Percentiles rank a stretch among this genome's conserved stretches.
These are phyloP conservation scores for Brettanomyces nanus DNA, from an alignment of 805 yeast genomes.

Conservation along the genomic window DNA sequence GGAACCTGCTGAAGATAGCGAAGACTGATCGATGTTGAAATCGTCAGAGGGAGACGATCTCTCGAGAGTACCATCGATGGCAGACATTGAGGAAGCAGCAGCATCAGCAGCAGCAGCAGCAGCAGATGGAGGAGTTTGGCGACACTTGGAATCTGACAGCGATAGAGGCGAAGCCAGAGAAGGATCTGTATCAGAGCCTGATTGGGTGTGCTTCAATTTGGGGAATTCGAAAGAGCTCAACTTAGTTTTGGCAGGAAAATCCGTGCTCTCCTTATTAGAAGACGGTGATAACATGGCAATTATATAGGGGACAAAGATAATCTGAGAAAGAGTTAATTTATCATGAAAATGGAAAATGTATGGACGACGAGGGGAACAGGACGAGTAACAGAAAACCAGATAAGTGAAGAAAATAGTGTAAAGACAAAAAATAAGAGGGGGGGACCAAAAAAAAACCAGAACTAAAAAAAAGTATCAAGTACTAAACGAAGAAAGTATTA, in stretches of 20 bases:
- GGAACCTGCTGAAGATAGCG: constrained; percentile 8
- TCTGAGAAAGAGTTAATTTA: too few species aligned
- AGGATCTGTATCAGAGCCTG: neutral
- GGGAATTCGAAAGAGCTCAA: constrained; percentile 1
- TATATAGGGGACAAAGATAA: neutral
- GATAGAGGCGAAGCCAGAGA: neutral
- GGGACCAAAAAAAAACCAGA: too few species aligned
- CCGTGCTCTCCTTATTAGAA: neutral
- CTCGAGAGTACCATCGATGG: constrained; percentile 1
- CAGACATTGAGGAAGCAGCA: constrained; percentile 14
- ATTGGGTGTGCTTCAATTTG: neutral
- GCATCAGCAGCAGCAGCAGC: constrained; percentile 18
- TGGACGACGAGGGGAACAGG: too few species aligned
- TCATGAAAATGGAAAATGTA: too few species aligned
- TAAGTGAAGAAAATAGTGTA: too few species aligned
- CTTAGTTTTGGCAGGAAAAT: constrained; percentile 1
- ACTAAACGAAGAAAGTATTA: too few species aligned
- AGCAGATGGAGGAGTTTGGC: neutral
- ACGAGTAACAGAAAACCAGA: neutral
- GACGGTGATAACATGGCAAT: constrained; percentile 1
- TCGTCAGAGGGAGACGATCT: neutral
- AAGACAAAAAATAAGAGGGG: too few species aligned
- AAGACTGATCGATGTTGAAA: constrained; percentile 6
- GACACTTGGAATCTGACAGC: neutral
- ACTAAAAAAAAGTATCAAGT: too few species aligned